Evolutionary conservation across 148 eudicot genomes (phyloP), one percentile per base, ranked within the genome.

Genomic region (Rheum nobile): DNA sequence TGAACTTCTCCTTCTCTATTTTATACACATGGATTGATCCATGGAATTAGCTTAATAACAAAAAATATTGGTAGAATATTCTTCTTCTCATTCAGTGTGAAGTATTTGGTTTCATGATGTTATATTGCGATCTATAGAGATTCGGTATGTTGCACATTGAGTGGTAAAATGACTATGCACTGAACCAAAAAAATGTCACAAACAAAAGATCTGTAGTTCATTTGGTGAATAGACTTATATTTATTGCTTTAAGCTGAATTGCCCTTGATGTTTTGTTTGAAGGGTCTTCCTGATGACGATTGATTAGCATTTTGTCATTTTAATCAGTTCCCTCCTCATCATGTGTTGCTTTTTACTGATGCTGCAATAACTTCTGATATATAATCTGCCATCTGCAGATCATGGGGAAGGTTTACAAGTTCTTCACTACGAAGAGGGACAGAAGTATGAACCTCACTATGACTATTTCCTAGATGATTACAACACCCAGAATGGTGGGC

Each of bases 341-440:
- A 32, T 24, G 16, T 31, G 10, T 4, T 34, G 2, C n/a, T 32
- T 32, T 16, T 65, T 14, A 65, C 7, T 21, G 9, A 38, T 19
- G 24, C 35, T 68, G 71, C 42, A 34, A 16, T 34, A 2, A 68
- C 5, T 68, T 68, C 34, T 68, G 13, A 19, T 34, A 68, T 68
- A 22, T 71, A 12, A 69, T 32, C 29, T 72, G 13, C 75, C 63
- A 46, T 78, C 54, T 68, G 37, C 82, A 94, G 97, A 94, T 76
- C 91, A 94, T 50, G 98, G 98, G 7, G 98, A 94, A 85, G 98
- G 98, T 50, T 91, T 91, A 76, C 98, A 91, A 77, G 68, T 94
- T 83, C 98, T 94, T 71, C 98, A 89, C 80, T 94, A 94, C 52
- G 93, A 94, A 82, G 91, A 82, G 32, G 98, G 98, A 43, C 98